phyloP scores from a whole-genome alignment of 1,139 yeast species.

The Tardiomyces depauwii region DNA sequence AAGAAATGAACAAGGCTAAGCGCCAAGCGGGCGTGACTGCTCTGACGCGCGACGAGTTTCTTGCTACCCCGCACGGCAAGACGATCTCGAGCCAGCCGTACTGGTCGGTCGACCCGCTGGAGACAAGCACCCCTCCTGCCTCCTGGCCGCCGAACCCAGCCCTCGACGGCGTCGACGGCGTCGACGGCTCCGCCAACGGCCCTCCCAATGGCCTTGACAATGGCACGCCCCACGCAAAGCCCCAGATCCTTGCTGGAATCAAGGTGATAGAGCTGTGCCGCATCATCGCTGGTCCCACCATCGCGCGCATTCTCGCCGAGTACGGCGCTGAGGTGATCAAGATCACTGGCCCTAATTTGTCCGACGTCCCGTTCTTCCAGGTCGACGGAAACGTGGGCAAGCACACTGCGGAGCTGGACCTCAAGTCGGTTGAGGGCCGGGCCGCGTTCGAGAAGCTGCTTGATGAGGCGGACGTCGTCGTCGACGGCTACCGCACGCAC shows the following conservation, averaged over 20 bases:
- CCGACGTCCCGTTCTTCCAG: constrained; percentile 35
- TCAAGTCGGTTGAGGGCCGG: constrained; percentile 26
- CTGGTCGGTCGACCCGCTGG: constrained; percentile 19
- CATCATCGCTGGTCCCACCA: constrained; percentile 34
- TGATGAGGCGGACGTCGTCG: constrained; percentile 27
- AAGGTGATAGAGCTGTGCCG: constrained; percentile 30
- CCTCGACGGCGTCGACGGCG: neutral
- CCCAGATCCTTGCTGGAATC: constrained; percentile 25
- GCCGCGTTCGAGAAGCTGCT: constrained; percentile 22
- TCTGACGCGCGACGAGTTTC: constrained; percentile 21
- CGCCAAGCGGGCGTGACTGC: constrained; percentile 27
- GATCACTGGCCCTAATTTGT: constrained; percentile 32
- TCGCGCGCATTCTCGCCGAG: constrained; percentile 32
- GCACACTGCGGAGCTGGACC: constrained; percentile 28
- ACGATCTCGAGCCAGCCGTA: constrained; percentile 16
- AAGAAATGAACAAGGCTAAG: constrained; percentile 12
- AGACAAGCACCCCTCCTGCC: constrained; percentile 19
- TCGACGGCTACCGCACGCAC: constrained; percentile 28
- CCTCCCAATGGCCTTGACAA: neutral
- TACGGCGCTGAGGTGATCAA: constrained; percentile 33
- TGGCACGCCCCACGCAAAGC: constrained; percentile 5
- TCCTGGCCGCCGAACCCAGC: constrained; percentile 11
- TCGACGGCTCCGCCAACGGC: too few relatives aligned
- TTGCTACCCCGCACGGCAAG: constrained; percentile 24
- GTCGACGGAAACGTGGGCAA: constrained; percentile 28